A percentile compares a stretch with the other conserved stretches of the same genome.
These are phyloP conservation scores for Tilletia setariae DNA, from an alignment of 1,284 basidiomycete genomes.

Conservation along the genomic window DNA sequence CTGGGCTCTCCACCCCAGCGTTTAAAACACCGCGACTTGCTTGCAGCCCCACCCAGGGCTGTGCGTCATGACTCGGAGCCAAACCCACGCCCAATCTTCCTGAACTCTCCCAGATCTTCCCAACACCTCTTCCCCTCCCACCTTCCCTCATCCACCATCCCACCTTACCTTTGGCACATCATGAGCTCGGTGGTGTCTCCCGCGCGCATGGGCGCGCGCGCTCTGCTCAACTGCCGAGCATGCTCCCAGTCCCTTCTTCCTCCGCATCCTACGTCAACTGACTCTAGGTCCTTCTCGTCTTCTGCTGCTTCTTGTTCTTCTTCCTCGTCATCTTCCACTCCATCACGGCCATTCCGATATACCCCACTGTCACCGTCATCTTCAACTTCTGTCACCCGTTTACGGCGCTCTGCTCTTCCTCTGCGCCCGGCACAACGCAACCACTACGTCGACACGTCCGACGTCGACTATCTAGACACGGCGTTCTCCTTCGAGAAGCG, in stretches of 20 bases:
- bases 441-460: slow-evolving; percentile 22
- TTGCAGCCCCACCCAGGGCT: no score
- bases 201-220: slow-evolving; percentile 1
- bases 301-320: not conserved
- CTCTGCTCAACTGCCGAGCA: not conserved
- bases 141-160: not conserved
- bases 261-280: not conserved
- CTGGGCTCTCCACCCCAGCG: no score
- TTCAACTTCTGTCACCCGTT: not conserved
- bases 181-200: slow-evolving; percentile 11
- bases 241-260: not conserved
- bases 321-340: not conserved
- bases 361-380: slow-evolving; percentile 1
- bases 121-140: not conserved
- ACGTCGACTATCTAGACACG: slow-evolving; percentile 53
- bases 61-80: slow-evolving; percentile 10
- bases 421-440: not conserved
- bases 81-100: no score
- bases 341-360: not conserved
- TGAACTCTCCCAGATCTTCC: no score
- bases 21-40: no score
- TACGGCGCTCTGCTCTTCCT: not conserved
- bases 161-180: not conserved
- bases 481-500: slow-evolving; percentile 70
- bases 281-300: not conserved